A percentile compares a stretch with the other conserved stretches of the same genome.
Evolutionary conservation across 1,284 basidiomycete genomes (phyloP).

Genomic region (Cryptococcus deneoformans): DNA sequence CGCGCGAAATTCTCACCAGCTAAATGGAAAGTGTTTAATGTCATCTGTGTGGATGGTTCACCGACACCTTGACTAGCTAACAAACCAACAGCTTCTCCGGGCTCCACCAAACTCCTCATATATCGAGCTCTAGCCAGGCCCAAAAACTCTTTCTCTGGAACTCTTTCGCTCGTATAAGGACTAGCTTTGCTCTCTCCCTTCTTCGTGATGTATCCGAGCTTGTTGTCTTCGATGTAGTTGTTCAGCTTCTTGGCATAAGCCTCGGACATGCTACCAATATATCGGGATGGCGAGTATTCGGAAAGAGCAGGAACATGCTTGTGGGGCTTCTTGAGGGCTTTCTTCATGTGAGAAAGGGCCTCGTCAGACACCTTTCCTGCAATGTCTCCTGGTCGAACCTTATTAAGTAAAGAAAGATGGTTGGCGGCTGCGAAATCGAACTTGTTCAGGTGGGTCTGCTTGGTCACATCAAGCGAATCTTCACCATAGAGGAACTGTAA

Average conservation of each 20-base stretch:
- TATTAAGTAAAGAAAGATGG: conserved; percentile 71
- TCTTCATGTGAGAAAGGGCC: conserved; percentile 81
- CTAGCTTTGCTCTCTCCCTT: conserved; percentile 50
- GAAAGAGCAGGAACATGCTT: conserved; percentile 74
- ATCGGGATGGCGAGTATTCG: conserved; percentile 71
- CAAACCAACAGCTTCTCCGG: conserved; percentile 95
- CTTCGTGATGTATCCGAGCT: conserved; percentile 69
- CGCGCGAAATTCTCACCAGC: conserved; percentile 61
- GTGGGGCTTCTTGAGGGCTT: conserved; percentile 70
- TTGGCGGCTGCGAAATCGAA: conserved; percentile 95
- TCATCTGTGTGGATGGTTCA: conserved; percentile 99
- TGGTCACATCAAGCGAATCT: conserved; percentile 94
- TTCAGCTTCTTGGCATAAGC: conserved; percentile 80
- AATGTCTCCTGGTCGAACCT: conserved; percentile 66
- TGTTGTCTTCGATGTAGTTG: conserved; percentile 76
- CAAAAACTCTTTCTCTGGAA: conserved; percentile 63
- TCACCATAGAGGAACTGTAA: conserved; percentile 98
- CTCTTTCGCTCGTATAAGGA: conserved; percentile 33
- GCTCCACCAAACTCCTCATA: conserved; percentile 89
- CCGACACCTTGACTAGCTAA: conserved; percentile 98
- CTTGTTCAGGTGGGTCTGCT: conserved; percentile 82
- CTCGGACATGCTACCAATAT: conserved; percentile 90
- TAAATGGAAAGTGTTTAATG: conserved; percentile 99
- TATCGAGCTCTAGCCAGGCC: conserved; percentile 85
- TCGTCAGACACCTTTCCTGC: conserved; percentile 61